Conservation (phyloP, 2,329 filamentous ascomycete genomes). For the Colletotrichum orchidophilum region DNA sequence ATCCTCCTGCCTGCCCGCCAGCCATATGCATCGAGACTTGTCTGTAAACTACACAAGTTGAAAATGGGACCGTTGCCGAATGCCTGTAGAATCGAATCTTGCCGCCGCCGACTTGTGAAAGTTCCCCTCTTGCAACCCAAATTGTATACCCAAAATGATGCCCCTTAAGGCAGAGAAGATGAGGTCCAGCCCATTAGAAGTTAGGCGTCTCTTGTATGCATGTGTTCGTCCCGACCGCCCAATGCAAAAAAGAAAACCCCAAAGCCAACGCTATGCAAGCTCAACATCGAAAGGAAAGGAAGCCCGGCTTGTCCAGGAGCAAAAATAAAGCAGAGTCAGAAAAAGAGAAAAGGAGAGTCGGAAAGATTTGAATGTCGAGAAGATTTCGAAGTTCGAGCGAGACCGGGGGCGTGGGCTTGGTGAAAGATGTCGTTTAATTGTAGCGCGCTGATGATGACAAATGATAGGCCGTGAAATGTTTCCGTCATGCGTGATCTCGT, state of each 20-base stretch:
- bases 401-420: slow-evolving; percentile 8
- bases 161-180: not conserved
- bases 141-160: not conserved
- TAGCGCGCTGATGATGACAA: slow-evolving; percentile 8
- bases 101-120: not conserved
- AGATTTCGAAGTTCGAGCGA: slow-evolving; percentile 17
- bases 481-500: slow-evolving; percentile 31
- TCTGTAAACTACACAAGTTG: slow-evolving; percentile 26
- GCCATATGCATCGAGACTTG: slow-evolving; percentile 20
- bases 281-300: slow-evolving; percentile 10
- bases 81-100: slow-evolving; percentile 20
- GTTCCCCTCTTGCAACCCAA: slow-evolving; percentile 2
- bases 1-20: slow-evolving; percentile 11
- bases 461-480: slow-evolving; percentile 28
- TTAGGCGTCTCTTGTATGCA: slow-evolving; percentile 27
- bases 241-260: slow-evolving; percentile 22
- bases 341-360: not conserved
- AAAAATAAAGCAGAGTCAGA: not conserved
- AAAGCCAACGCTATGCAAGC: slow-evolving; percentile 29
- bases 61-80: slow-evolving; percentile 15
- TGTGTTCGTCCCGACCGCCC: slow-evolving; percentile 20
- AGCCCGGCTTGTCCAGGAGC: not conserved
- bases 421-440: slow-evolving; percentile 18
- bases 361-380: not conserved
- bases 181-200: slow-evolving; percentile 31